Evolutionary conservation across 1,284 basidiomycete genomes (phyloP).

Genomic region (Bondarzewia mesenterica): DNA sequence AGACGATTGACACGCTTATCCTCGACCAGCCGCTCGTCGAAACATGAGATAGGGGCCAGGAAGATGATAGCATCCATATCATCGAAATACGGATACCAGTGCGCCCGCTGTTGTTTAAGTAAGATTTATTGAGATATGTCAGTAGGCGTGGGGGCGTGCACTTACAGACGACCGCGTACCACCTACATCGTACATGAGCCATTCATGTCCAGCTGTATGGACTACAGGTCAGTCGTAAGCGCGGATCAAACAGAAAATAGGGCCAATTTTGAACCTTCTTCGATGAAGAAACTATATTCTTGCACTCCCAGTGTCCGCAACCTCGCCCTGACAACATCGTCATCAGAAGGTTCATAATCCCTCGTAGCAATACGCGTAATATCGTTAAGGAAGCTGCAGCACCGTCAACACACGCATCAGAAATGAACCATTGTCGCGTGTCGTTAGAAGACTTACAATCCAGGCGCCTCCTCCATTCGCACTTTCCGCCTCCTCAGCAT

Average conservation of each 20-base stretch:
- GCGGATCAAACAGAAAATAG: background rate
- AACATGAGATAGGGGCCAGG: slow-evolving; percentile 32
- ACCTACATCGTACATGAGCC: slow-evolving; percentile 69
- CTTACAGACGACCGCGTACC: slow-evolving; percentile 60
- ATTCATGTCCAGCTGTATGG: slow-evolving; percentile 37
- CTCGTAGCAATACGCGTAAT: slow-evolving; percentile 44
- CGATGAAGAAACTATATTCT: slow-evolving; percentile 60
- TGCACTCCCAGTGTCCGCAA: slow-evolving; percentile 66
- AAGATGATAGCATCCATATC: slow-evolving; percentile 35
- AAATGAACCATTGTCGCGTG: slow-evolving; percentile 1
- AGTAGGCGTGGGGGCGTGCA: slow-evolving; percentile 7
- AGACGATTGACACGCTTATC: slow-evolving; percentile 35
- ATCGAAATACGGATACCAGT: slow-evolving; percentile 34
- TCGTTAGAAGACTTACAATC: slow-evolving; percentile 66
- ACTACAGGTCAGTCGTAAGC: background rate
- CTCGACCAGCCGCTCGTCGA: slow-evolving; percentile 35
- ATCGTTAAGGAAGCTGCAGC: slow-evolving; percentile 59
- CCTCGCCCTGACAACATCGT: slow-evolving; percentile 62
- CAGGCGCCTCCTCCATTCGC: slow-evolving; percentile 46
- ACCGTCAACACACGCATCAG: background rate
- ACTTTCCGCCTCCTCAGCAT: slow-evolving; percentile 41
- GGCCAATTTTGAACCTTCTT: slow-evolving; percentile 40
- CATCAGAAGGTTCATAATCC: slow-evolving; percentile 50
- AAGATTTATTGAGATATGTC: too few species aligned
- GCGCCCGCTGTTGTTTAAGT: slow-evolving; percentile 26